Percentiles rank a stretch among this genome's conserved stretches.
phyloP scores from a whole-genome alignment of 1,284 basidiomycete genomes.

The Kalmanozyma brasiliensis region DNA sequence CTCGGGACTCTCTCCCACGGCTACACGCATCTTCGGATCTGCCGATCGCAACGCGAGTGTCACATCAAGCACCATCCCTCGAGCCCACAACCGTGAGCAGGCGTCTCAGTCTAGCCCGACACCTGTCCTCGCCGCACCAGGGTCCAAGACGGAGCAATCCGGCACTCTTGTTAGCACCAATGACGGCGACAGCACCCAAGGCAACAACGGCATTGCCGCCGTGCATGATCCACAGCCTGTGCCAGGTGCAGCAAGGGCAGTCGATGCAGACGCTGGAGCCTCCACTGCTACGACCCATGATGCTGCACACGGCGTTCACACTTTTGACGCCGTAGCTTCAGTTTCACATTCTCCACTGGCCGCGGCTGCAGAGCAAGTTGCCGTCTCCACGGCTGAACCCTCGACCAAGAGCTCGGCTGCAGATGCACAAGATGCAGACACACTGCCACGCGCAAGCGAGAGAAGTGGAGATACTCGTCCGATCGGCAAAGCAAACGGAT shows the following conservation, averaged over 20 bases:
- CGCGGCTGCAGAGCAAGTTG: no score
- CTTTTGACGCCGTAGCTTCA: conserved; percentile 3
- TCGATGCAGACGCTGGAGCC: no score
- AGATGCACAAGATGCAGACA: neutral
- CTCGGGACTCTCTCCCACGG: neutral
- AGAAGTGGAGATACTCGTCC: conserved; percentile 11
- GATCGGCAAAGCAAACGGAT: conserved; percentile 29
- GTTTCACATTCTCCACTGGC: neutral
- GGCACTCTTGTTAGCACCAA: neutral
- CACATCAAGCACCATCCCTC: neutral
- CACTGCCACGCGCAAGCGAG: neutral
- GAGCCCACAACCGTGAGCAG: neutral
- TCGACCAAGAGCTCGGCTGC: no score
- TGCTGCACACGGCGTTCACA: neutral
- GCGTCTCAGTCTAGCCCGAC: no score
- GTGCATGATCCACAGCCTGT: no score
- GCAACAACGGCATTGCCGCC: no score
- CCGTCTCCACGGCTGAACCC: no score
- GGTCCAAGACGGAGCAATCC: neutral
- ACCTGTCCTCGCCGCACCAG: neutral
- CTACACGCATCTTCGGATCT: neutral
- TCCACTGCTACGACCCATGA: neutral
- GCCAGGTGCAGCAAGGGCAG: no score
- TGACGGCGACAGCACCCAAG: neutral
- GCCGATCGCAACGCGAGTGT: neutral